These are phyloP conservation scores for Colletotrichum falcatum DNA, from an alignment of 2,329 filamentous ascomycete species.

Conservation along the genomic window DNA sequence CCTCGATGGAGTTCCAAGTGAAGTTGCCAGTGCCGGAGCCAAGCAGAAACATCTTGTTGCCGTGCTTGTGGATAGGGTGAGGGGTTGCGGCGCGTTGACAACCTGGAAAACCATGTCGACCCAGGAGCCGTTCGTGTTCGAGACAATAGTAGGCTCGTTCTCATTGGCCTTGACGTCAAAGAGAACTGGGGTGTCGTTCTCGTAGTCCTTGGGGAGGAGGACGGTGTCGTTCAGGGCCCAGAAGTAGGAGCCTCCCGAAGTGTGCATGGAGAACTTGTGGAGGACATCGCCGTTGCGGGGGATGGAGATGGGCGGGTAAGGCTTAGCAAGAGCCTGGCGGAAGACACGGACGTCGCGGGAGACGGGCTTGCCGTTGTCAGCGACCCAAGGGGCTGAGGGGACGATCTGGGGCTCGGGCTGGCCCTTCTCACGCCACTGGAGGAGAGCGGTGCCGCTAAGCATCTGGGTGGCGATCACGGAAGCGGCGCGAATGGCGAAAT, in stretches of 20 bases:
- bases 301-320: constrained; percentile 61
- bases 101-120: constrained; percentile 66
- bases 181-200: constrained; percentile 57
- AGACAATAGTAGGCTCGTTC: constrained; percentile 59
- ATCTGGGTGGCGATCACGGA: constrained; percentile 64
- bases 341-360: constrained; percentile 58
- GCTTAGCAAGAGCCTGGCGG: constrained; percentile 55
- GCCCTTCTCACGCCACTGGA: constrained; percentile 53
- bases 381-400: constrained; percentile 58
- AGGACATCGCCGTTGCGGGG: constrained; percentile 58
- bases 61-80: constrained; percentile 75
- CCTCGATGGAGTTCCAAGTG: constrained; percentile 63
- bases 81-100: constrained; percentile 60
- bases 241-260: constrained; percentile 59
- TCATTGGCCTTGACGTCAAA: constrained; percentile 54
- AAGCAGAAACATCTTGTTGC: constrained; percentile 69
- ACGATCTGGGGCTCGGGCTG: constrained; percentile 36
- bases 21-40: constrained; percentile 64
- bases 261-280: constrained; percentile 56
- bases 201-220: constrained; percentile 54
- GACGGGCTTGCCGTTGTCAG: constrained; percentile 59
- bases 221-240: constrained; percentile 65
- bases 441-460: constrained; percentile 62
- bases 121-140: constrained; percentile 62
- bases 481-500: constrained; percentile 67